Evolutionary conservation across 805 yeast genomes (phyloP), one percentile per base, ranked within the genome.

Genomic region (Teunomyces cretensis): DNA sequence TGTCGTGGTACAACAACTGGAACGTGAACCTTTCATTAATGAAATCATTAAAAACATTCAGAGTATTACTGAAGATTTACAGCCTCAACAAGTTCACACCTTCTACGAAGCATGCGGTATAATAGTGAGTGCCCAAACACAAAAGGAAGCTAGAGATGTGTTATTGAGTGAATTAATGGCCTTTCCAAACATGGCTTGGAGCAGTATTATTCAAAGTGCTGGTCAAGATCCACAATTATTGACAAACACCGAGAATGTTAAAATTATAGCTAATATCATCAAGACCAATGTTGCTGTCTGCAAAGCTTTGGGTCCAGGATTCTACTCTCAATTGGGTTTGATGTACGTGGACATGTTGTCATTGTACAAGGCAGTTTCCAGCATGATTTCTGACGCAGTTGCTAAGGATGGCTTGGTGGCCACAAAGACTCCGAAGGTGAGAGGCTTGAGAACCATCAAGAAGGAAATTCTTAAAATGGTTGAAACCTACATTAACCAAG

Each of bases 21-120:
- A 95, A 70, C 64, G 79, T 6, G 96, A 86, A 62, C 97, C 98
- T 14, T 92, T 92, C 58, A 87, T 94, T 53, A 88, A 86, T 61
- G 96, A 89, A 54, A 91, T 94, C 51, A 89, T 94, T 42, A 75
- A 82, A 51, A 84, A 84, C 57, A 86, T 94, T 49, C 94, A 87
- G 65, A 73, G 75, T 33, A 91, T 90, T 47, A 94, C 98, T 3
- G 88, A 86, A 46, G 98, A 94, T 63, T 76, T 94, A 60, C 92
- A 85, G 59, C 97, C 99, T 17, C 97, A 92, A 65, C 99, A 94
- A 67, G 96, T 94, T 22, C 99, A 94, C 65, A 90, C 97, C 1
- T 94, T 94, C 62, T 94, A 94, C 65, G 96, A 88, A 70, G 98
- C 99, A 1, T 92, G 98, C 74, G 97, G 97, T 56, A 82, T 86